These are phyloP conservation scores for Multifurca ochricompacta DNA, from an alignment of 768 basidiomycete species.

Conservation along the genomic window DNA sequence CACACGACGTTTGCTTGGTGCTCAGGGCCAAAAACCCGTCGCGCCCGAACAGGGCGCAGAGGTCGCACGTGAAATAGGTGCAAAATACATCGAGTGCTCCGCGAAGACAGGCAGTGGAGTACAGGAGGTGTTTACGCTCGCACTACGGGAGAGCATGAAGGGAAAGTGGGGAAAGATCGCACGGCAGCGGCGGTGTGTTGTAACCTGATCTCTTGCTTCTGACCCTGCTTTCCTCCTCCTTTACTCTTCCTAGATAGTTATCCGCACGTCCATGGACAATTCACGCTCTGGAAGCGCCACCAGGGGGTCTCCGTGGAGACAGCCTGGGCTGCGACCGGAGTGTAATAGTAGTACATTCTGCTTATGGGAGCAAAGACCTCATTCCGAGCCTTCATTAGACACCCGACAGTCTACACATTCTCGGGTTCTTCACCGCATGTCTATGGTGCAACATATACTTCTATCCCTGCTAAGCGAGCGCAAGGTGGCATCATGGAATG, in stretches of 20 bases:
- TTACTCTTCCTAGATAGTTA: conserved; percentile 1
- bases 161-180: conserved; percentile 69
- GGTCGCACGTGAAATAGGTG: conserved; percentile 92
- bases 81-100: conserved; percentile 88
- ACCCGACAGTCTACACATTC: background rate
- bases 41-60: conserved; percentile 71
- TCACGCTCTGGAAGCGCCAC: conserved; percentile 1
- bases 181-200: conserved; percentile 64
- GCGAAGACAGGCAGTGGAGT: conserved; percentile 89
- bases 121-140: conserved; percentile 85
- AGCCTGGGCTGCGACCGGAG: background rate
- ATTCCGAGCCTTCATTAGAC: background rate
- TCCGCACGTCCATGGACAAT: conserved; percentile 13
- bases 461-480: conserved; percentile 3
- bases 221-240: background rate
- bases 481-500: conserved; percentile 13
- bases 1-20: conserved; percentile 79
- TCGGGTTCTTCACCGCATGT: conserved; percentile 5
- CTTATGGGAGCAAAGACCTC: conserved; percentile 8
- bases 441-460: background rate
- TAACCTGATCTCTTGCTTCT: conserved; percentile 32
- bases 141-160: conserved; percentile 83
- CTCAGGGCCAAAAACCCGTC: conserved; percentile 81
- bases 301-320: background rate
- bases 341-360: background rate